These are phyloP conservation scores for Xerocomus potaroensis DNA, from an alignment of 768 basidiomycete genomes.

Conservation along the genomic window DNA sequence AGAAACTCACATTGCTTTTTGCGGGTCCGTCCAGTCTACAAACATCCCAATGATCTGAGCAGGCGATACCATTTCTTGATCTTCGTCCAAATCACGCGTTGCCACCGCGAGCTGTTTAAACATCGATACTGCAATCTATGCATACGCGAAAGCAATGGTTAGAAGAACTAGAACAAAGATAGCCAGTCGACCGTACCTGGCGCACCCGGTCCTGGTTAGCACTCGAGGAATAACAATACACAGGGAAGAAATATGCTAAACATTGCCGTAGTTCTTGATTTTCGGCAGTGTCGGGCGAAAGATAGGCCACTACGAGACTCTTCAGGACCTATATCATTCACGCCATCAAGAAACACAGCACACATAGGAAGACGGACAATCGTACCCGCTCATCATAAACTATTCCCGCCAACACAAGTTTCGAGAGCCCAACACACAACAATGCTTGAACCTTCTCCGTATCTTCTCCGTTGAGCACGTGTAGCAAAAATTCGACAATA, in stretches of 20 bases:
- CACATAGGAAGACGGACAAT: neutral
- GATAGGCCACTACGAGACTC: conserved; percentile 54
- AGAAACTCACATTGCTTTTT: conserved; percentile 59
- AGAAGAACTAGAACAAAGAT: neutral
- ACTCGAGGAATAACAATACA: conserved; percentile 78
- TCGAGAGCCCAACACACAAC: conserved; percentile 77
- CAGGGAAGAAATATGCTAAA: conserved; percentile 80
- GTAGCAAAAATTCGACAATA: conserved; percentile 64
- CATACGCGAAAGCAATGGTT: neutral
- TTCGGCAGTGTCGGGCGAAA: conserved; percentile 74
- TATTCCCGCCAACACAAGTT: conserved; percentile 76
- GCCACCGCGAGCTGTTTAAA: conserved; percentile 57
- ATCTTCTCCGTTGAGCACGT: conserved; percentile 48
- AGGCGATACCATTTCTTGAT: conserved; percentile 68
- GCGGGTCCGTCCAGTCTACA: conserved; percentile 85
- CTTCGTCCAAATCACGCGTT: conserved; percentile 63
- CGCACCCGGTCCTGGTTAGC: conserved; percentile 72
- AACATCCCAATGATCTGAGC: conserved; percentile 75
- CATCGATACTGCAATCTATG: conserved; percentile 66
- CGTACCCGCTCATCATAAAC: conserved; percentile 67
- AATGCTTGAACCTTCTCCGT: conserved; percentile 66
- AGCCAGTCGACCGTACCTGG: conserved; percentile 26
- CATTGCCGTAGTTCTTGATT: conserved; percentile 87
- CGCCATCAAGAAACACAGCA: neutral
- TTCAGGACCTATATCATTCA: conserved; percentile 40